A percentile compares a stretch with the other conserved stretches of the same genome.
phyloP scores from a whole-genome alignment of 2,329 filamentous ascomycete species.

The Trichoderma lentiforme region DNA sequence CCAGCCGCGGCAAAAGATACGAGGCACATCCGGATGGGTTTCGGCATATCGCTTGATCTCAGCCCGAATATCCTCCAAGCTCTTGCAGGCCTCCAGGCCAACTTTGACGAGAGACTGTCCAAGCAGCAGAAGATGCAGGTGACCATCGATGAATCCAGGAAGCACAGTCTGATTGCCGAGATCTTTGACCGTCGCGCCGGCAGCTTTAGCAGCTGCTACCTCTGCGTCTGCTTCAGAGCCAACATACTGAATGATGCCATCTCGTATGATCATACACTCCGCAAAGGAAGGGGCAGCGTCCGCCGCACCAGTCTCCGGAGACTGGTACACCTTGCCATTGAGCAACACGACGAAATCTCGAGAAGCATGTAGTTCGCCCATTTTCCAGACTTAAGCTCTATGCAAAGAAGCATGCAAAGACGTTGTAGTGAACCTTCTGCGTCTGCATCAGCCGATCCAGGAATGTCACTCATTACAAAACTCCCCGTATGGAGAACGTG shows the following conservation, averaged over 20 bases:
- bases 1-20: constrained; percentile 55
- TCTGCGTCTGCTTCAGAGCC: constrained; percentile 29
- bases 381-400: not conserved
- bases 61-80: constrained; percentile 47
- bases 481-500: not conserved
- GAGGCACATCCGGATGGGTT: constrained; percentile 44
- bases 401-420: not conserved
- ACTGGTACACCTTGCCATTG: constrained; percentile 24
- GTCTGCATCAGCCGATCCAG: not conserved
- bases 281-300: constrained; percentile 18
- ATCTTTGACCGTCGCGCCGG: constrained; percentile 27
- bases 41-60: constrained; percentile 45
- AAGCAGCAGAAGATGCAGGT: constrained; percentile 53
- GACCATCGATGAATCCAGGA: constrained; percentile 56
- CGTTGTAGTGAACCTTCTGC: not conserved
- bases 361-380: constrained; percentile 17
- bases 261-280: constrained; percentile 32
- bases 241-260: constrained; percentile 35
- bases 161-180: constrained; percentile 40
- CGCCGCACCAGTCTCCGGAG: not conserved
- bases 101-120: constrained; percentile 53
- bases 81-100: constrained; percentile 45
- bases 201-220: constrained; percentile 25
- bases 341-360: constrained; percentile 20
- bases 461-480: not conserved